Evolutionary conservation across 169 alveolate species (phyloP), one percentile per base, ranked within the genome.

Genomic region (Plasmodium gonderi): DNA sequence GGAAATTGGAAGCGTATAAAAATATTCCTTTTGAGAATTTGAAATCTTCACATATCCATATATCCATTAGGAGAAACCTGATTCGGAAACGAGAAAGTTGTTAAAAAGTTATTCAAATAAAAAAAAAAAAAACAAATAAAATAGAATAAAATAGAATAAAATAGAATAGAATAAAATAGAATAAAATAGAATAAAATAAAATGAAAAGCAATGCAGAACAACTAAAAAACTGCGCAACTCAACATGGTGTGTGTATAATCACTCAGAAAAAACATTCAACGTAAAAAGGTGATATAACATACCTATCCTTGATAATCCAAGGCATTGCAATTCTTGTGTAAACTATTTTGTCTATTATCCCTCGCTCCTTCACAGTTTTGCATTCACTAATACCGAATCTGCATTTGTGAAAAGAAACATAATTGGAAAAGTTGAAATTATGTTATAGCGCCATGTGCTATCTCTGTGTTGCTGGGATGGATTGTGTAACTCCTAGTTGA

Each of bases 271-370:
- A 23, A 5, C 23, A 17, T 8, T 11, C 29, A 76, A 11, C 17
- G 12, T 33, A 7, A 14, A 26, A 17, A 8, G 40, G 38, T 26
- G 65, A 1, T 1, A 9, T 14, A 44, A 44, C 42, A 36, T 31
- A 82, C 92, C 92, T 82, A 42, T 82, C 92, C 26, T 67, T 82
- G 26, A 82, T 47, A 33, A 82, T 47, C 92, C 92, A 82, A 6
- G 92, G 92, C 92, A 69, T 82, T 6, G 92, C 92, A 69, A 82
- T 69, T 82, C 42, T 82, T n/a, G 92, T 45, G 51, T 69, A 82
- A 26, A 82, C 77, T 26, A 82, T 82, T 82, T 82, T 82, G 26
- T 82, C 92, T 3, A 69, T 20, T 23, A 69, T 36, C 23, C 92
- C 92, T 45, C 92, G 54, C 12, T 68, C 65, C 79, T 69, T 82